Evolutionary conservation across 495 filamentous ascomycete genomes (phyloP), one percentile per base, ranked within the genome.

Genomic region (Niebla homalea): DNA sequence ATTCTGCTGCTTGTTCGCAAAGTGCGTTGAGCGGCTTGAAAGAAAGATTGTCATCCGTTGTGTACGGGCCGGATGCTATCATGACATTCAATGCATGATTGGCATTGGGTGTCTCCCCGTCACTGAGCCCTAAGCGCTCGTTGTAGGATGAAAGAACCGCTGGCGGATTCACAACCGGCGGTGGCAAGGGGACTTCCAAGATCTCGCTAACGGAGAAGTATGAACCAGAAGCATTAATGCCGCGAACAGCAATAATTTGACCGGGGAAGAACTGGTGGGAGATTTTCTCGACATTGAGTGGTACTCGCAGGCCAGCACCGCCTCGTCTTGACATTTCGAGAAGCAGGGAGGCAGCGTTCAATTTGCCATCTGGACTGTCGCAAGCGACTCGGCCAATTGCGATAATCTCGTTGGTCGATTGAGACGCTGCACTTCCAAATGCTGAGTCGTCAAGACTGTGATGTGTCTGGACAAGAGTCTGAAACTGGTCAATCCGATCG

Each of bases 401-500:
- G 46, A 97, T 74, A 18, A 96, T 81, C 63, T 94, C 89, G 43
- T 76, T 81, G 3, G 87, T 92, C 41, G 83, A 85, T 60, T 89
- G 85, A 35, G 71, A 80, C 14, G 86, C 81, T 8, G 92, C 86
- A 59, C 84, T 94, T 32, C 89, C 89, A 59, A 97, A 93, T 7
- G 78, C 80, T n/a, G 79, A 70, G 43, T 92, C 84, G 11, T 87
- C 81, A 14, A 94, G 74, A 16, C 78, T 68, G 63, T 92, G 75
- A 58, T 88, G 72, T 21, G 78, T 76, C 67, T 84, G 78, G n/a
- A 94, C 74, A 2, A 85, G 61, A 3, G 62, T 60, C 54, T 76
- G 71, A 55, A 96, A 94, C 26, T 86, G 87, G 49, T 98, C 92
- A 64, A 98, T 95, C 39, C 90, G 79, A 62, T 95, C 89, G 61